Base-by-base conservation (phyloP, 176 grass and related monocot genomes). In the Olyra latifolia region DNA sequence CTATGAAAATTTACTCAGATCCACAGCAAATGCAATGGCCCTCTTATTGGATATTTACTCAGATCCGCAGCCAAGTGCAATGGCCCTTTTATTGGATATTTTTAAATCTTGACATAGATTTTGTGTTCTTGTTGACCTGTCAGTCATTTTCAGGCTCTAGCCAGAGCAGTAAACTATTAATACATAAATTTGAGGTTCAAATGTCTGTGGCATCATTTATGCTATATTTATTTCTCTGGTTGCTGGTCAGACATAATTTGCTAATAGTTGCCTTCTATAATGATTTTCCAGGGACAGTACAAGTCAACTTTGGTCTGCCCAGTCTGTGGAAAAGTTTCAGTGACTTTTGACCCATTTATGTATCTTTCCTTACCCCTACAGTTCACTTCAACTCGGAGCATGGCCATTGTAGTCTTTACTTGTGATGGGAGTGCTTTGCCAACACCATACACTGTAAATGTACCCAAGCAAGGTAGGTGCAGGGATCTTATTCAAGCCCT, bases 301-400 rank as follows among this genome's bases (percentile, higher is more conserved):
- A 99, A 99, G 79, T 99, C 97, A 78, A 99, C 97, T 75, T 86
- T 99, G 75, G 97, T 99, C n/a, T 99, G 97, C 68, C 93, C 97
- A 67, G 68, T 93, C 17, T 99, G 97, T 61, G 86, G 87, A 76
- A 99, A 96, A 77, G 88, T 99, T 86, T 99, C 97, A 49, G 97
- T 99, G 78, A 99, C 97, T 76, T 99, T 99, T 78, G 97, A 99
- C 52, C 96, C 97, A 15, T 99, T 99, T 84, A 99, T 99, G 97
- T 95, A 99, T 84, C 97, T 99, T 74, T 99, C 97, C 25, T 80
- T 99, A 53, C 97, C 97, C 55, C 81, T 99, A 80, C 97, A 99
- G 83, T 99, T 94, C 20, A 78, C 97, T 66, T 96, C 97, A 62
- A 85, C 87, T 16, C 84, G 97, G 68, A 99, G 87, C 19, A 88